Evolutionary conservation across 2,329 filamentous ascomycete genomes (phyloP), one percentile per base, ranked within the genome.

Genomic region (Botryotinia globosa): DNA sequence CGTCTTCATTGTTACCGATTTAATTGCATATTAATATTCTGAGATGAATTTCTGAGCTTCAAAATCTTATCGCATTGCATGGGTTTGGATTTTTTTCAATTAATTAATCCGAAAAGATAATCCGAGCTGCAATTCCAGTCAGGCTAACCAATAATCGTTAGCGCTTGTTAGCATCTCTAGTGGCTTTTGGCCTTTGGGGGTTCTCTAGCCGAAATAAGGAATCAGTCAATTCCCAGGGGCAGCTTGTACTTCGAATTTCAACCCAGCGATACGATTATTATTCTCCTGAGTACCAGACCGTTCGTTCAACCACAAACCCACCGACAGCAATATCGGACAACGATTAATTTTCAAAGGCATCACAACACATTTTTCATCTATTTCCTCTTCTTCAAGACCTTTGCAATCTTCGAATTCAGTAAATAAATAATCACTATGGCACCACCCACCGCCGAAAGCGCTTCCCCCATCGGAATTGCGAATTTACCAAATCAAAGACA

Each of bases 1-100:
- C 77, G 94, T 98, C 92, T 98, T 99, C 96, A 99, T 99, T 82
- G 83, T 90, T 76, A 79, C 77, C 77, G 76, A 73, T 77, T 69
- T 70, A 75, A 74, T 71, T 72, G 72, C 76, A 78, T 80, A 67
- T 74, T 74, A 67, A 64, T 64, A 70, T 70, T 37, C 22, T 58
- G 63, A 56, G 51, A 45, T 62, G 48, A 66, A 48, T 39, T 71
- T 61, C 42, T 61, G 59, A 62, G 34, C 44, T 37, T 66, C 54
- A 59, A 72, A 61, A 72, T 72, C 70, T 72, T 72, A 69, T 69
- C 71, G 56, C 66, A 62, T 39, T 72, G 59, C 48, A 62, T 54
- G 32, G 42, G 58, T 72, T 69, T 45, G 66, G 45, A 62, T 18
- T 54, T 72, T 62, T 72, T 72, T 72, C 59, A 63, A 56, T 20